Evolutionary conservation across 768 basidiomycete genomes (phyloP), one percentile per base, ranked within the genome.

Genomic region (Rickenella mellea): DNA sequence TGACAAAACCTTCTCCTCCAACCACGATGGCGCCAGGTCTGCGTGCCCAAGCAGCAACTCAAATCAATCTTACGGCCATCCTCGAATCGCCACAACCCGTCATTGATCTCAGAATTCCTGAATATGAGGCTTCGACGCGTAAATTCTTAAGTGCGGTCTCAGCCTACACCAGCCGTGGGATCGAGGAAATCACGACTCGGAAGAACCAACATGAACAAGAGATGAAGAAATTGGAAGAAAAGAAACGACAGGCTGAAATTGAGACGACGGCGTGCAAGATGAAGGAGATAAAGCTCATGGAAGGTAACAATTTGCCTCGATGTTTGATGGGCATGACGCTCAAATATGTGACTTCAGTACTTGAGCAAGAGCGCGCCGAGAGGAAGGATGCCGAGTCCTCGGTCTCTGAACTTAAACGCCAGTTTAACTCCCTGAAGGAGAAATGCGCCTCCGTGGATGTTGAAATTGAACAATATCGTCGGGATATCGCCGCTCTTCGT

Each of bases 221-320:
- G 55, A 78, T 74, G 61, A 83, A 82, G 54, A 72, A 70, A 45
- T 47, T 78, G 0, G 45, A 62, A 6, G 89, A 90, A 38, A 77
- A 74, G 55, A 74, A 63, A 7, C 70, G 77, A 32, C 67, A 73
- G 6, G 67, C 78, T 0, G 83, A 91, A 55, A 52, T 65, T 0
- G 82, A 89, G 59, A 90, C 74, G 2, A 79, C 76, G 41, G 67
- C 78, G 32, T 89, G 84, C 62, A 85, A 89, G 50, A 55, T 84
- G 40, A 73, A 69, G 52, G 90, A 92, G 60, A 80, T 88, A 24
- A 80, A 86, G 40, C 70, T 93, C 42, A 70, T 88, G 2, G 73
- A 76, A 43, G 74, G 89, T 90, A 57, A n/a, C 75, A 3, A 33
- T 42, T 15, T 19, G 21, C 21, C 14, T 8, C 28, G 29, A n/a